A percentile compares a stretch with the other conserved stretches of the same genome.
Evolutionary conservation across 2,329 filamentous ascomycete genomes (phyloP).

Genomic region (Penicillium sp.): DNA sequence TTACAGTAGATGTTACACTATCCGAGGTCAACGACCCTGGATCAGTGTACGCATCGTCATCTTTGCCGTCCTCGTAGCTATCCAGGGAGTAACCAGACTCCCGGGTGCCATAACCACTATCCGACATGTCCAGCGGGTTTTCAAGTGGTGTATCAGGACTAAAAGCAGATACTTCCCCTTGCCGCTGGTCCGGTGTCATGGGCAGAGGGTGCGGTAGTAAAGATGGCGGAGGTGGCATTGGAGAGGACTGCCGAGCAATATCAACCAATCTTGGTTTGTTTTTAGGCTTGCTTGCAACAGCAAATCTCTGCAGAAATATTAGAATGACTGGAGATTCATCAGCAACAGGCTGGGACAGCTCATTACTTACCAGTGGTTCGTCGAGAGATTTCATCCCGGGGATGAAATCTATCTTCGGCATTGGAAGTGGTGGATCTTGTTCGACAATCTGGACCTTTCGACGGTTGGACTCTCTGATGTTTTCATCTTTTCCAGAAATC

Average conservation of each 20-base stretch:
- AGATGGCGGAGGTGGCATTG: slow-evolving; percentile 24
- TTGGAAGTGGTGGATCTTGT: slow-evolving; percentile 27
- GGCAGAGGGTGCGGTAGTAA: slow-evolving; percentile 27
- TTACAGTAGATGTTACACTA: slow-evolving; percentile 26
- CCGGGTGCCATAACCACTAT: slow-evolving; percentile 36
- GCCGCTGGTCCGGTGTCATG: slow-evolving; percentile 35
- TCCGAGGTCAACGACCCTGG: slow-evolving; percentile 29
- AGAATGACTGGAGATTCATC: not conserved
- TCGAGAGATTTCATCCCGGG: slow-evolving; percentile 19
- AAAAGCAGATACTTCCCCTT: slow-evolving; percentile 40
- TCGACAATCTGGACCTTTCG: slow-evolving; percentile 41
- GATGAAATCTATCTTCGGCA: slow-evolving; percentile 22
- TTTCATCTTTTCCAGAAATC: slow-evolving; percentile 23
- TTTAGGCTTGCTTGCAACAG: slow-evolving; percentile 39
- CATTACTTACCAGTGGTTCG: slow-evolving; percentile 26
- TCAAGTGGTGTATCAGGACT: slow-evolving; percentile 42
- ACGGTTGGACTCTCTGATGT: slow-evolving; percentile 30
- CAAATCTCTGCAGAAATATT: slow-evolving; percentile 27
- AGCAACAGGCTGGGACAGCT: slow-evolving; percentile 4
- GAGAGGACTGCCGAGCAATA: slow-evolving; percentile 37
- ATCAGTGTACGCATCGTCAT: slow-evolving; percentile 29
- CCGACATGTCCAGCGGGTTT: slow-evolving; percentile 36
- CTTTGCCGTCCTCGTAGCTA: slow-evolving; percentile 25
- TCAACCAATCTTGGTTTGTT: slow-evolving; percentile 41
- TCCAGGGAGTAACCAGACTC: slow-evolving; percentile 28